Evolutionary conservation across 1,284 basidiomycete species (phyloP), one percentile per base, ranked within the genome.

Genomic region (Apiotrichum porosum): DNA sequence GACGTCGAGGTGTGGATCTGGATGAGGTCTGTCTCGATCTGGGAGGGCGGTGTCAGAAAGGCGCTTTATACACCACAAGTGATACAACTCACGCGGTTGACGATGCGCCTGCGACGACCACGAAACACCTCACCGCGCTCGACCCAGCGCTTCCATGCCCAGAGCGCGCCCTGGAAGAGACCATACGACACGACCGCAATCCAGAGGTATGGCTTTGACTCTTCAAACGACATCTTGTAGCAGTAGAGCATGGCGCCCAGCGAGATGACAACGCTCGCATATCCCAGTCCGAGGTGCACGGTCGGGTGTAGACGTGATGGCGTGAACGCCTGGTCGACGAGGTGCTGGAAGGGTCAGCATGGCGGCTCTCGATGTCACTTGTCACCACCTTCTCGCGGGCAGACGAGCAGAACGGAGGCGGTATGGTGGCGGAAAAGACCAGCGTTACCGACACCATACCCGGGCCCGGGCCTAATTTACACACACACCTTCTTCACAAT

Each of bases 281-380:
- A 93, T 18, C 90, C 91, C 13, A 93, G 78, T 0, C 76, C 82
- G 40, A 94, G 80, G 37, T 87, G 82, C 15, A 93, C 83, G 62
- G 92, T 89, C 2, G 88, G 88, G 63, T 94, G 89, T 35, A 82
- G 76, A 67, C 90, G 80, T 42, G 84, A 88, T 65, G 87, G 85
- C 52, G 85, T 88, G 77, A 92, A 94, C 30, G 88, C 74, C 81
- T 44, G 86, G 82, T 60, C 84, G 77, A 54, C 81, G 40, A 93
- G 79, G 68, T 85, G 85, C 88, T 92, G 68, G 19, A 33, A 14
- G 26, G 26, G 26, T 28, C 26, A 28, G 26, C 26, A 28, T 12
- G 26, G 26, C 26, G 6, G 26, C 26, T 6, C n/a, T n/a, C n/a
- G n/a, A n/a, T n/a, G n/a, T n/a, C n/a, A n/a, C n/a, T n/a, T n/a